Evolutionary conservation across 768 basidiomycete species (phyloP), one percentile per base, ranked within the genome.

Genomic region (Trametes coccinea): DNA sequence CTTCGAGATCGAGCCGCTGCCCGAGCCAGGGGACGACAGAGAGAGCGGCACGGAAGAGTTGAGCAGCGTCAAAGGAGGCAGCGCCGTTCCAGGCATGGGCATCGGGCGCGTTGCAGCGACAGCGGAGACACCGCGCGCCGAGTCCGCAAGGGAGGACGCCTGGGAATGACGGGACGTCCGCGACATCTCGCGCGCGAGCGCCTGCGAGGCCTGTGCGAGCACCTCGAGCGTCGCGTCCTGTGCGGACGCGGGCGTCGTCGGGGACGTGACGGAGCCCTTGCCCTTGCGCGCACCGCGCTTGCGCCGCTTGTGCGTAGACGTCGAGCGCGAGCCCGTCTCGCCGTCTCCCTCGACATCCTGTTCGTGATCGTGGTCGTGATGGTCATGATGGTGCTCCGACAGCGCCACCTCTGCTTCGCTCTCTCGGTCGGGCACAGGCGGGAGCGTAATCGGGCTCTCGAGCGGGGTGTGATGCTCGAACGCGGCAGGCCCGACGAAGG

Each of bases 261-360:
- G 59, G 8, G 76, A 70, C n/a, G 74, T 66, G 16, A 72, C 71
- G 11, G 73, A 72, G 68, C 89, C 83, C 75, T 90, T 92, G 69
- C 89, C 89, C 77, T 92, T 95, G 54, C 95, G 82, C 2, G 88
- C 85, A 43, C 94, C 93, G 53, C 94, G 82, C 74, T 92, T 95
- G 60, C 92, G 83, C 30, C 92, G 82, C 75, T 88, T 94, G 72
- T 84, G 86, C 47, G 83, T 89, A 49, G 90, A 91, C 10, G 88
- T 77, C 10, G 86, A 85, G 53, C 88, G 79, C 57, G 87, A 84
- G 63, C 79, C 46, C 60, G 70, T 14, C 69, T 69, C 74, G 49
- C 70, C 71, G 9, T 79, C 71, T 14, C 29, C 48, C 27, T 49
- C 48, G 13, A 60, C 72, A 31, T 72, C 74, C 34, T 73, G 74